These are phyloP conservation scores for Theileria orientalis DNA, from an alignment of 169 alveolate genomes.

Conservation along the genomic window DNA sequence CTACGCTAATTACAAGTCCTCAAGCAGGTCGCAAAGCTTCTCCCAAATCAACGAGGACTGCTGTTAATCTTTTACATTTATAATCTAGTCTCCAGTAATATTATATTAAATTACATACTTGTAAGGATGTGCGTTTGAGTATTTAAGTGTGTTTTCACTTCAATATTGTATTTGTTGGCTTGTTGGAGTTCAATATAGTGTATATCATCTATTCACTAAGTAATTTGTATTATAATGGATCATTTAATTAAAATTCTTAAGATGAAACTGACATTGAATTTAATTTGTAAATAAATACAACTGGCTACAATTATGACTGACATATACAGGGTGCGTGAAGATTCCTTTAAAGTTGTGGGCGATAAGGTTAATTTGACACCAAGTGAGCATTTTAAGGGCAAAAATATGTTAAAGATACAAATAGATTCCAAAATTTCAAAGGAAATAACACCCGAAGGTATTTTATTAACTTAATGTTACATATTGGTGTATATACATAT, in stretches of 20 bases:
- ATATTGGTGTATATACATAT: background rate
- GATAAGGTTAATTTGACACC: slow-evolving; percentile 2
- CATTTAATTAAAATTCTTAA: no score
- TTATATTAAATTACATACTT: background rate
- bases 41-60: slow-evolving; percentile 33
- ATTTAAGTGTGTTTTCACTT: no score
- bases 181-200: no score
- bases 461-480: no score
- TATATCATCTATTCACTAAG: no score
- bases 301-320: background rate
- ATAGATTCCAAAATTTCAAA: slow-evolving; percentile 28
- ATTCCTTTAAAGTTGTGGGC: background rate
- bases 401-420: slow-evolving; percentile 33
- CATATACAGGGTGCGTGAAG: slow-evolving; percentile 10
- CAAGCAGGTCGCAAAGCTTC: background rate
- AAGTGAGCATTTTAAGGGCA: background rate
- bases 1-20: background rate
- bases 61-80: slow-evolving; percentile 23
- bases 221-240: no score
- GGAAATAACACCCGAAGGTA: slow-evolving; percentile 41
- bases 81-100: background rate
- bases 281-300: no score
- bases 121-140: background rate
- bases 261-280: no score
- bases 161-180: no score